Conservation (phyloP, 306 rosid species). For the Rosa persica region DNA sequence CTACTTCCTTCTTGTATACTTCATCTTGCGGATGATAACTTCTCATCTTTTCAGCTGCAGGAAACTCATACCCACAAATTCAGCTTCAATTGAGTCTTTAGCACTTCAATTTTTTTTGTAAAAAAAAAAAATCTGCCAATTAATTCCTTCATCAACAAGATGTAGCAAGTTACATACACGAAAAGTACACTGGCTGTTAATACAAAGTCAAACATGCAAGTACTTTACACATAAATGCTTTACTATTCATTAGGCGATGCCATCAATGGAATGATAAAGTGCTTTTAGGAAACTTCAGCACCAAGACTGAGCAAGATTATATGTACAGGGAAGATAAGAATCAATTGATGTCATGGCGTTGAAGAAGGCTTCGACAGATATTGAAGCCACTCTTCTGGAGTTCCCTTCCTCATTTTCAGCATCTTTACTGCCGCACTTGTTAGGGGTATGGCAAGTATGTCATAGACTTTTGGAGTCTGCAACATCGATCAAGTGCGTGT, state of each 20-base stretch:
- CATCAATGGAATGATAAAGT: not conserved
- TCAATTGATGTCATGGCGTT: conserved; percentile 30
- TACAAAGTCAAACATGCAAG: not conserved
- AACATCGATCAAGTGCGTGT: conserved; percentile 24
- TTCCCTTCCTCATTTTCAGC: conserved; percentile 68
- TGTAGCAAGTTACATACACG: not conserved
- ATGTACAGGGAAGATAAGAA: not conserved
- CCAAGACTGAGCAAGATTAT: conserved; percentile 3
- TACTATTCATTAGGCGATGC: not conserved
- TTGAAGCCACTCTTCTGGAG: conserved; percentile 96
- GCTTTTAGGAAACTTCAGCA: not conserved
- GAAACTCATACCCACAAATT: too few relatives aligned
- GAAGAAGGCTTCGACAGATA: conserved; percentile 54
- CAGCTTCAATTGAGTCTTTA: too few relatives aligned
- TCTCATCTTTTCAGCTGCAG: too few relatives aligned
- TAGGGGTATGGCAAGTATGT: conserved; percentile 88
- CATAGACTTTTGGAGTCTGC: conserved; percentile 90
- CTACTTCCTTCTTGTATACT: too few relatives aligned
- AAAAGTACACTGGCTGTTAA: not conserved
- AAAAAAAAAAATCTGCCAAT: too few relatives aligned
- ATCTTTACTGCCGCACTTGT: conserved; percentile 77
- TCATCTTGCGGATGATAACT: too few relatives aligned
- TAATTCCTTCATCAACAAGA: not conserved
- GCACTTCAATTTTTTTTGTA: too few relatives aligned
- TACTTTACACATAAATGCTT: not conserved